Base-by-base conservation (phyloP, 495 filamentous ascomycete genomes). In the Aspergillus steynii region DNA sequence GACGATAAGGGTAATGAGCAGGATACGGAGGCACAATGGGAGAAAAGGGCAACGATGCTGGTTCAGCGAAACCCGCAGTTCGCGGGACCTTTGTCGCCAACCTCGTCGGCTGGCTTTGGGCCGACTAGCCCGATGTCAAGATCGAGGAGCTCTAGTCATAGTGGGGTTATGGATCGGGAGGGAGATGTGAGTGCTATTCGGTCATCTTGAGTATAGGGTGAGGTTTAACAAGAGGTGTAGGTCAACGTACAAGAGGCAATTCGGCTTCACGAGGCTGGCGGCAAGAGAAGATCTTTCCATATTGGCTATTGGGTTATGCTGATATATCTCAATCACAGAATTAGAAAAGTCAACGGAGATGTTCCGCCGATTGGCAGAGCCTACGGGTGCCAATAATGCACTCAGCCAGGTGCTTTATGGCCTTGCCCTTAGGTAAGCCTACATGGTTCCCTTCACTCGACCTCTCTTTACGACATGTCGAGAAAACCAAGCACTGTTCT, bases 341-440 rank as follows among this genome's bases (percentile, higher is more conserved):
- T 79, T 94, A 47, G 86, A 89, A 66, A 75, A 76, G 66, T 93
- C 92, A 53, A 99, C 96, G 49, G 77, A 77, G 25, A 85, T 98
- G 83, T 98, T 99, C 76, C 92, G 87, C 20, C 83, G 84, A 49
- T 83, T 99, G 56, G 96, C 95, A 34, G 89, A 96, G 71, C 91
- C 89, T 25, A 85, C 88, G 59, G 92, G 91, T 27, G 82, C 85
- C 56, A 96, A 96, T 74, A 97, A 97, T 73, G 90, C 93, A 20
- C 81, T 99, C 66, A 93, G 91, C 68, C 94, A 99, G 74, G 95
- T 99, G 52, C 83, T 99, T 55, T 99, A 96, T 71, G 95, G 94
- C 25, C 90, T 99, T 49, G 94, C 95, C 47, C 74, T 98, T 58
- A 85, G 93, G 92, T 96, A 77, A 76, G 86, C 80, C 60, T 29